Base-by-base conservation (phyloP, 495 filamentous ascomycete genomes). In the Penicillium lividum region DNA sequence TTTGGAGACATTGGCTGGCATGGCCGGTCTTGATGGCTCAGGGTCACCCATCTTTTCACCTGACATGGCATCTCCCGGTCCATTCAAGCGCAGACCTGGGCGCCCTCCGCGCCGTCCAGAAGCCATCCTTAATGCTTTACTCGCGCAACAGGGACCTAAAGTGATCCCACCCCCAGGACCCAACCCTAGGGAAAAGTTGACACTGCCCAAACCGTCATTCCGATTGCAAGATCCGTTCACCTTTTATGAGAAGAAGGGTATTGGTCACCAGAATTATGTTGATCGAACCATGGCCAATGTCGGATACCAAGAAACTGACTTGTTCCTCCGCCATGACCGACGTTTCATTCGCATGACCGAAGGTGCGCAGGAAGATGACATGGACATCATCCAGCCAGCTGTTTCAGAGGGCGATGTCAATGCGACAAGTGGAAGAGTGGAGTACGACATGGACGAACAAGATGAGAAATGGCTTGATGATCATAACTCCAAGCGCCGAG, bases 391-490 rank as follows among this genome's bases (percentile, higher is more conserved):
- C 8, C 79, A 85, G 49, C 75, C 79, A 15, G 63, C 80, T 0
- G 84, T 79, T 36, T 74, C 71, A 13, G 90, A 93, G 31, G 85
- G 82, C 9, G 88, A 92, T 31, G 67, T 75, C 5, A 83, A 83
- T 61, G 67, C 76, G 7, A 74, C 77, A 3, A 82, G 90, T 29
- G 89, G 91, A 40, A 84, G 91, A 33, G 94, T 97, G 42, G 94
- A 99, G 64, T 99, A 99, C 65, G 94, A 99, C 64, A 98, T 99
- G 94, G 94, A 99, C 67, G 94, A 98, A 72, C 94, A 99, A 68
- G 94, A 99, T 69, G 92, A 95, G 53, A 89, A 92, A 74, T 98
- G 95, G 94, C 78, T 99, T 27, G 89, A 95, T 55, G 83, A 84
- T 43, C 84, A 91, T 61, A 99, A 99, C 66, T 73, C 75, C 7